Evolutionary conservation across 345 rosid species (phyloP).

Genomic region (Triadica sebifera): DNA sequence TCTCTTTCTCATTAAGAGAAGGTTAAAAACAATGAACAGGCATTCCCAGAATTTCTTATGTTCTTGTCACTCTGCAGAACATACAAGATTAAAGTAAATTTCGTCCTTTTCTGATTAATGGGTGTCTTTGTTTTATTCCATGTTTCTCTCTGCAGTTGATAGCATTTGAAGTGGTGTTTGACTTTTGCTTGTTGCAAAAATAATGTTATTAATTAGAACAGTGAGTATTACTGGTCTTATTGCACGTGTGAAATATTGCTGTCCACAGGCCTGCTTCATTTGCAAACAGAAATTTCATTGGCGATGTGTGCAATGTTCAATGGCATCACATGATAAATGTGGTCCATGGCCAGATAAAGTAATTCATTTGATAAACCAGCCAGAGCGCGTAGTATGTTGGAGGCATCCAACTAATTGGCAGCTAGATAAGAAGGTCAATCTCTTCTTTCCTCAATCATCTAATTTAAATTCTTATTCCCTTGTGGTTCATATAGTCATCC

Average conservation of each 20-base stretch:
- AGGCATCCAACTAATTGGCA: conserved; percentile 79
- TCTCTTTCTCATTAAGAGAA: background rate
- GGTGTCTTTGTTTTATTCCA: background rate
- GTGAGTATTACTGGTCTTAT: background rate
- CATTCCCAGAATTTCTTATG: background rate
- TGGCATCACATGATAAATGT: conserved; percentile 76
- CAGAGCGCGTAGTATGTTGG: conserved; percentile 81
- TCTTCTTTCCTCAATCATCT: conserved; percentile 46
- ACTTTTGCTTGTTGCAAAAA: background rate
- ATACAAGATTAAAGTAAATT: background rate
- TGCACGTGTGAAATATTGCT: conserved; percentile 12
- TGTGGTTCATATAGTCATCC: background rate
- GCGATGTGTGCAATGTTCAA: conserved; percentile 62
- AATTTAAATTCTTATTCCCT: conserved; percentile 2
- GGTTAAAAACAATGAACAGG: background rate
- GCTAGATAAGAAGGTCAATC: conserved; percentile 66
- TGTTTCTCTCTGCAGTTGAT: background rate
- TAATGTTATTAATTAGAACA: background rate
- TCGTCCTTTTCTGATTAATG: background rate
- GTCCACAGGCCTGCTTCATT: conserved; percentile 65
- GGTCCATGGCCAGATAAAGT: conserved; percentile 75
- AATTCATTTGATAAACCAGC: conserved; percentile 53
- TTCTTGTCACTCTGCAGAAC: background rate
- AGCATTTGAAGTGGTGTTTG: background rate
- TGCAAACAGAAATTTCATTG: conserved; percentile 67